Percentiles rank a stretch among this genome's conserved stretches.
phyloP scores from a whole-genome alignment of 192 early-diverging fungal species.

The Globomyces pollinis-pini region DNA sequence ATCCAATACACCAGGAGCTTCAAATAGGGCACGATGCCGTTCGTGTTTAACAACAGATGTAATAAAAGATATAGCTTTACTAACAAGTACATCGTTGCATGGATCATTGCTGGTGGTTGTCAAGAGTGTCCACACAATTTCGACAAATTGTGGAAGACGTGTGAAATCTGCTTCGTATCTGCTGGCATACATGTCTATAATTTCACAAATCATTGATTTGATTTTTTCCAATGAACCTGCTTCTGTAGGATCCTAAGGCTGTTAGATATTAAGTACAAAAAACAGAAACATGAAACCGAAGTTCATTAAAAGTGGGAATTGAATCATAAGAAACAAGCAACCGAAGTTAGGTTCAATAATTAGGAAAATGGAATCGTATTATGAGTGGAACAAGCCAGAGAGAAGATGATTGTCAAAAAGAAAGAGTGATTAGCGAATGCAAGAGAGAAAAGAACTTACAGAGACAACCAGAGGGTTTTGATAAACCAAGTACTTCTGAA shows the following conservation, averaged over 20 bases:
- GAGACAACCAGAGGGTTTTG: slow-evolving; percentile 60
- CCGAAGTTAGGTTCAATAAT: background rate
- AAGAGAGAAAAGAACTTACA: slow-evolving; percentile 25
- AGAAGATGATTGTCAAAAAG: too few species aligned
- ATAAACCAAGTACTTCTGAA: slow-evolving; percentile 85
- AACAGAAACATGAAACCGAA: background rate
- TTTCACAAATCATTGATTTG: slow-evolving; percentile 90
- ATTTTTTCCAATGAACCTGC: slow-evolving; percentile 77
- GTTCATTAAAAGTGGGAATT: too few species aligned
- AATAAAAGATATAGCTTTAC: slow-evolving; percentile 83
- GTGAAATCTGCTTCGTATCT: slow-evolving; percentile 87
- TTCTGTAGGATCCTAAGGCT: slow-evolving; percentile 69
- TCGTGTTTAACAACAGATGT: slow-evolving; percentile 75
- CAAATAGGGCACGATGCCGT: slow-evolving; percentile 68
- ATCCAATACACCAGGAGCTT: slow-evolving; percentile 55
- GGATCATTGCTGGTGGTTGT: slow-evolving; percentile 57
- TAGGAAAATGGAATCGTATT: too few species aligned
- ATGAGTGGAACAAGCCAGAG: too few species aligned
- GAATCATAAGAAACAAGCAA: background rate
- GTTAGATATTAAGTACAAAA: too few species aligned
- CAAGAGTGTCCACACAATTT: slow-evolving; percentile 81
- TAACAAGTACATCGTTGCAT: slow-evolving; percentile 80
- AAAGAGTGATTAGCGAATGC: too few species aligned
- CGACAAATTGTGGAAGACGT: slow-evolving; percentile 73
- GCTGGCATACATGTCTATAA: slow-evolving; percentile 79